A percentile compares a stretch with the other conserved stretches of the same genome.
Evolutionary conservation across 768 basidiomycete species (phyloP).

Genomic region (Pleurotus citrinopileatus): DNA sequence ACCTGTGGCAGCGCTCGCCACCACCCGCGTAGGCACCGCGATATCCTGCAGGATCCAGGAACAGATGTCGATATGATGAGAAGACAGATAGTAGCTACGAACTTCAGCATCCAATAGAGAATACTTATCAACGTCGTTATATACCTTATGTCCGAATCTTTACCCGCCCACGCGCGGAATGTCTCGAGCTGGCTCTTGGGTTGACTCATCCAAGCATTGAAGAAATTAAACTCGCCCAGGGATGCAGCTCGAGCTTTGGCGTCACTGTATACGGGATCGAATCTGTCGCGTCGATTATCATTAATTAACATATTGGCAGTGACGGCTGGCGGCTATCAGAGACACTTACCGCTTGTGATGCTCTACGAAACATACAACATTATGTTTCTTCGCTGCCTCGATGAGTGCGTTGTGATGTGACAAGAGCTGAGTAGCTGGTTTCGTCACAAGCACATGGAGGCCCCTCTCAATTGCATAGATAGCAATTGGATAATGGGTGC

Average conservation of each 20-base stretch:
- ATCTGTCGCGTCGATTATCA: slow-evolving; percentile 33
- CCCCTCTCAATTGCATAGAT: slow-evolving; percentile 83
- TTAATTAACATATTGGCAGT: background rate
- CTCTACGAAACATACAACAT: slow-evolving; percentile 90
- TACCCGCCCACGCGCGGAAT: slow-evolving; percentile 94
- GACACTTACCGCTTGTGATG: slow-evolving; percentile 75
- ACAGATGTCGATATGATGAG: slow-evolving; percentile 90
- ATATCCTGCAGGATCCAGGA: slow-evolving; percentile 81
- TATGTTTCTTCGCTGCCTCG: slow-evolving; percentile 71
- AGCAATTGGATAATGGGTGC: slow-evolving; percentile 83
- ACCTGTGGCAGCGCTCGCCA: slow-evolving; percentile 87
- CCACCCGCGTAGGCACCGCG: slow-evolving; percentile 79
- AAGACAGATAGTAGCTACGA: slow-evolving; percentile 86
- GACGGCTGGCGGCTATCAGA: slow-evolving; percentile 13
- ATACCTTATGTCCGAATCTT: slow-evolving; percentile 88
- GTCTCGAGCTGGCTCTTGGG: slow-evolving; percentile 94
- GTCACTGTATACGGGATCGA: slow-evolving; percentile 92
- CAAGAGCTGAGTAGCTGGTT: slow-evolving; percentile 87
- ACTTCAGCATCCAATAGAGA: slow-evolving; percentile 5
- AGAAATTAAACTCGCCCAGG: slow-evolving; percentile 93
- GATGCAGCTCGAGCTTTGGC: slow-evolving; percentile 73
- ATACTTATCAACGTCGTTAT: background rate
- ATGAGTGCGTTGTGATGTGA: slow-evolving; percentile 80
- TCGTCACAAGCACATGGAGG: slow-evolving; percentile 89
- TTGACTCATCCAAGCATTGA: slow-evolving; percentile 97